Evolutionary conservation across 2,329 filamentous ascomycete species (phyloP).

Genomic region (Eutypella sp.): DNA sequence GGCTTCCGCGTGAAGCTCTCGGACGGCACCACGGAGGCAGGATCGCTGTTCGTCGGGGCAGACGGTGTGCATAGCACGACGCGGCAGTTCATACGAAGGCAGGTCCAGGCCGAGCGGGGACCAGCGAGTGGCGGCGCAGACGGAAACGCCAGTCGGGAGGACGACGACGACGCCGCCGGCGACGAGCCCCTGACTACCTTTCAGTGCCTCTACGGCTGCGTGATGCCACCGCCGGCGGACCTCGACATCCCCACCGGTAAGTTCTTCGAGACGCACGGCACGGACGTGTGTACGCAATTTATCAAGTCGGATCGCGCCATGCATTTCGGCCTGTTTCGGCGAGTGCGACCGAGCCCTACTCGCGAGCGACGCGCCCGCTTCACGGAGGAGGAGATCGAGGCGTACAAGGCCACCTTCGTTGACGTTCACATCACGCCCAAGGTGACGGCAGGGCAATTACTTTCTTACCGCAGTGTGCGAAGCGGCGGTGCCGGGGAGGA

Average conservation of each 20-base stretch:
- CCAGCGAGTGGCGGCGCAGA: too few relatives aligned
- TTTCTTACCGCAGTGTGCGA: not conserved
- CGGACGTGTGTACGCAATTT: not conserved
- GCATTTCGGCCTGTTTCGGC: not conserved
- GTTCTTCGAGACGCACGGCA: constrained; percentile 1
- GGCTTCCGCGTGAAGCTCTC: not conserved
- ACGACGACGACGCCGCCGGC: not conserved
- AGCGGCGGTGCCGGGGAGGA: not conserved
- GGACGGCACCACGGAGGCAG: not conserved
- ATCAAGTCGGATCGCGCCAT: not conserved
- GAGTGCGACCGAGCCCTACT: not conserved
- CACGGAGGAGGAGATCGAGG: not conserved
- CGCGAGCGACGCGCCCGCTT: not conserved
- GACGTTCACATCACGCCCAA: not conserved
- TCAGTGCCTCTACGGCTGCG: constrained; percentile 1
- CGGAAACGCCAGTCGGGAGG: not conserved
- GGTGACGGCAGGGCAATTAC: not conserved
- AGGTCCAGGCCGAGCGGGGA: not conserved
- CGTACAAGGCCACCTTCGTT: not conserved
- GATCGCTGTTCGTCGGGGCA: not conserved
- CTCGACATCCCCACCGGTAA: not conserved
- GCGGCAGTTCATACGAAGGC: not conserved
- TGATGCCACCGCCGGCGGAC: not conserved
- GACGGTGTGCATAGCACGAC: constrained; percentile 1
- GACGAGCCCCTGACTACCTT: not conserved